These are phyloP conservation scores for Stylosanthes scabra DNA, from an alignment of 331 rosid species.

Conservation along the genomic window DNA sequence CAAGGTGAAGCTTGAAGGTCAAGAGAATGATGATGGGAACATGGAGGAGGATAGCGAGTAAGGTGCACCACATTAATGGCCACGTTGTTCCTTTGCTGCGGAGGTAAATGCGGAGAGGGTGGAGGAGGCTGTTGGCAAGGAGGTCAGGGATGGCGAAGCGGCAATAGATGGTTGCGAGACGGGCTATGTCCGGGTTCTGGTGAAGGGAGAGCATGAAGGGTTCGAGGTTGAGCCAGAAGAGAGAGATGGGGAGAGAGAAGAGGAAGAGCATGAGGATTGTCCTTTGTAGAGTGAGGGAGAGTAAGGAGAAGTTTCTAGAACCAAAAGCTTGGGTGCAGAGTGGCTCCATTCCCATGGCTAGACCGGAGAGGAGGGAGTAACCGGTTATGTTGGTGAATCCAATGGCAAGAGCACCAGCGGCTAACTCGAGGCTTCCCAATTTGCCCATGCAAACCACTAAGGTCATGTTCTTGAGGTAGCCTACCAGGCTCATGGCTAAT, in stretches of 20 bases:
- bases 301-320: conserved; percentile 58
- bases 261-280: conserved; percentile 62
- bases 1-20: conserved; percentile 73
- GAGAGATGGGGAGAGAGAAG: conserved; percentile 61
- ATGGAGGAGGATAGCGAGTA: conserved; percentile 63
- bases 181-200: conserved; percentile 66
- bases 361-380: conserved; percentile 81
- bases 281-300: conserved; percentile 60
- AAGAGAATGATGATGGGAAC: conserved; percentile 61
- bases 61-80: conserved; percentile 77
- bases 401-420: conserved; percentile 88
- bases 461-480: conserved; percentile 83
- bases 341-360: conserved; percentile 97
- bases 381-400: conserved; percentile 95
- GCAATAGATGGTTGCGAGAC: conserved; percentile 71
- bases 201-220: conserved; percentile 68
- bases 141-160: conserved; percentile 82
- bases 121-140: conserved; percentile 66
- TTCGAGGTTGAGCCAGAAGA: conserved; percentile 77
- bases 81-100: conserved; percentile 75
- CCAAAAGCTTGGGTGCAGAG: conserved; percentile 89
- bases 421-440: conserved; percentile 85
- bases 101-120: conserved; percentile 78
- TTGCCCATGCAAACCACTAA: conserved; percentile 89
- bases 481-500: conserved; percentile 66